Evolutionary conservation across 2,329 filamentous ascomycete genomes (phyloP).

Genomic region (Xylariomycetidae sp.): DNA sequence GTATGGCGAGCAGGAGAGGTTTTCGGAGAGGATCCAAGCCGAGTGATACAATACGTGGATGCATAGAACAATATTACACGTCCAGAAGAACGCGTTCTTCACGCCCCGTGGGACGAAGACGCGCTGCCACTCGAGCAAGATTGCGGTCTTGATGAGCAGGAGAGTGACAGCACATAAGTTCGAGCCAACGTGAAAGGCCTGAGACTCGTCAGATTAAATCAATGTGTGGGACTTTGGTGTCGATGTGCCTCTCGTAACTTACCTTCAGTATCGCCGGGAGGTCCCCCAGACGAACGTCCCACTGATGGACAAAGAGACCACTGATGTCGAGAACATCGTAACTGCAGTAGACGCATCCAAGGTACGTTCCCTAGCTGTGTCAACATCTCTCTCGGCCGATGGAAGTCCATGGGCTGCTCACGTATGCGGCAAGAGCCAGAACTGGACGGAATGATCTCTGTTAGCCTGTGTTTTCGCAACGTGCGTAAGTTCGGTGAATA

Average conservation of each 20-base stretch:
- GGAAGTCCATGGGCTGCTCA: too few species aligned
- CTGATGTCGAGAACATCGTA: constrained; percentile 6
- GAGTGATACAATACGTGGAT: constrained; percentile 10
- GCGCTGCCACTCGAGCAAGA: constrained; percentile 12
- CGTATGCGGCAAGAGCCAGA: background rate
- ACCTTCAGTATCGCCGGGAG: constrained; percentile 9
- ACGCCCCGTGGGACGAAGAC: constrained; percentile 13
- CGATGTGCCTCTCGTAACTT: background rate
- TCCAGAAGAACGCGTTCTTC: constrained; percentile 17
- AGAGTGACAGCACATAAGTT: constrained; percentile 2
- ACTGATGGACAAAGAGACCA: constrained; percentile 14
- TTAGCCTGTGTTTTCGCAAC: too few species aligned
- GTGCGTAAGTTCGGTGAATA: too few species aligned
- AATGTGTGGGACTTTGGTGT: background rate
- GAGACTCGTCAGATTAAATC: background rate
- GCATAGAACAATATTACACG: constrained; percentile 11
- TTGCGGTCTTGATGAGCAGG: constrained; percentile 7
- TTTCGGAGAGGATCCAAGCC: constrained; percentile 16
- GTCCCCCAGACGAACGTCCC: constrained; percentile 13
- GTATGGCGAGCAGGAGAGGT: constrained; percentile 23
- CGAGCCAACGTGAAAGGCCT: constrained; percentile 3
- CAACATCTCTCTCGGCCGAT: too few species aligned
- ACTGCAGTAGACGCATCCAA: constrained; percentile 9
- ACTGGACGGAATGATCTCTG: too few species aligned
- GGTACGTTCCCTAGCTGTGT: background rate